These are phyloP conservation scores for Cadophora malorum DNA, from an alignment of 2,329 filamentous ascomycete species.

Conservation along the genomic window DNA sequence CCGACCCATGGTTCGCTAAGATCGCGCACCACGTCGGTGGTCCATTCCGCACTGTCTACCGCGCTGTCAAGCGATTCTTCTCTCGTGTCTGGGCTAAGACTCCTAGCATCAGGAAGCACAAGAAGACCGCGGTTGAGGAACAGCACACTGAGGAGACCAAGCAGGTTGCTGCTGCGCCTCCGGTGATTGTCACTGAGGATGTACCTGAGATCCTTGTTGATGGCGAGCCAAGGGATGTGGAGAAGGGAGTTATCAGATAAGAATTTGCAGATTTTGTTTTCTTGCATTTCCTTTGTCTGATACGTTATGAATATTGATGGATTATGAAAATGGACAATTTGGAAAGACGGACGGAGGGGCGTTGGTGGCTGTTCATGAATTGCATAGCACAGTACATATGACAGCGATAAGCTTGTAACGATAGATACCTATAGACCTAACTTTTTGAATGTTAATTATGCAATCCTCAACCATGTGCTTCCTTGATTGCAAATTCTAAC, in stretches of 20 bases:
- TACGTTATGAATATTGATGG: neutral
- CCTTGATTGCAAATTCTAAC: neutral
- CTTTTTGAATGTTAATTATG: neutral
- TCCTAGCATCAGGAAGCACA: conserved; percentile 20
- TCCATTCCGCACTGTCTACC: conserved; percentile 15
- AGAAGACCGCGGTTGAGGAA: neutral
- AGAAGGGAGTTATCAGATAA: conserved; percentile 17
- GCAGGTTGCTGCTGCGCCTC: neutral
- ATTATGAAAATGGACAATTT: conserved; percentile 4
- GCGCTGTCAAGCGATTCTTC: conserved; percentile 13
- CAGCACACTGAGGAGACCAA: conserved; percentile 7
- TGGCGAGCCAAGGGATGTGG: conserved; percentile 18
- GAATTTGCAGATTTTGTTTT: neutral
- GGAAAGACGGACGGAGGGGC: neutral
- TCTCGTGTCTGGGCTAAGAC: conserved; percentile 13
- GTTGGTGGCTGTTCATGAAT: neutral
- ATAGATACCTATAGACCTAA: conserved; percentile 13
- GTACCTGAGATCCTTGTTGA: conserved; percentile 22
- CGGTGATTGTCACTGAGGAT: conserved; percentile 19
- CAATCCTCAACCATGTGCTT: neutral
- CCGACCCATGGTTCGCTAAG: conserved; percentile 19
- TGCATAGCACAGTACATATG: conserved; percentile 4
- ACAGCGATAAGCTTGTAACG: conserved; percentile 4
- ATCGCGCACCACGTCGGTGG: conserved; percentile 14
- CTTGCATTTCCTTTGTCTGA: neutral